These are phyloP conservation scores for Borovskyia barvae DNA, from an alignment of 208 protist genomes.

Conservation along the genomic window DNA sequence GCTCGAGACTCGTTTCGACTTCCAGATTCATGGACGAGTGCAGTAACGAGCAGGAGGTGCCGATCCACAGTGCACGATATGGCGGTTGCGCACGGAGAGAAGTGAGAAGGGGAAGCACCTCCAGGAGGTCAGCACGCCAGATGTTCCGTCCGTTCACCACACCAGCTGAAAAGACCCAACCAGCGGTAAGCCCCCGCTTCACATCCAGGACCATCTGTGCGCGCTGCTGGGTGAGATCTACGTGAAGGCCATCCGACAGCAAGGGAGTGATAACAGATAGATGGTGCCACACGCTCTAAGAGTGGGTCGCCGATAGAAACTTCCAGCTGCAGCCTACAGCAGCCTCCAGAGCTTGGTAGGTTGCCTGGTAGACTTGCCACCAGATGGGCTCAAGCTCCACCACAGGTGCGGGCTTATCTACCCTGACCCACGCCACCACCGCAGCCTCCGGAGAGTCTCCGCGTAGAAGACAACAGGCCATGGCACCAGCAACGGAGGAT, in stretches of 20 bases:
- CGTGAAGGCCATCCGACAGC: slow-evolving; percentile 70
- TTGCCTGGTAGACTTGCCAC: slow-evolving; percentile 21
- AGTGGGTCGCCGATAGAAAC: slow-evolving; percentile 81
- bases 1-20: slow-evolving; percentile 46
- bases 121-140: slow-evolving; percentile 64
- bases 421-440: slow-evolving; percentile 71
- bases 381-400: slow-evolving; percentile 54
- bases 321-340: slow-evolving; percentile 17
- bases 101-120: slow-evolving; percentile 15
- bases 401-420: slow-evolving; percentile 85
- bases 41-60: slow-evolving; percentile 80
- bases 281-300: slow-evolving; percentile 67
- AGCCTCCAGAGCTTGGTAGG: slow-evolving; percentile 30
- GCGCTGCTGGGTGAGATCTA: slow-evolving; percentile 61
- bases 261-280: slow-evolving; percentile 32
- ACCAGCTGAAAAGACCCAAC: slow-evolving; percentile 71
- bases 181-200: slow-evolving; percentile 32
- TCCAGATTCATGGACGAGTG: slow-evolving; percentile 73
- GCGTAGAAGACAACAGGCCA: slow-evolving; percentile 63
- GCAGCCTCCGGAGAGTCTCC: slow-evolving; percentile 44
- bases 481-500: slow-evolving; percentile 38
- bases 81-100: slow-evolving; percentile 19
- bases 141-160: slow-evolving; percentile 87
- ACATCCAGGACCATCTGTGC: slow-evolving; percentile 25
- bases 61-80: slow-evolving; percentile 49